Conservation (phyloP, 2,329 filamentous ascomycete species). For the Talaromyces sp. region DNA sequence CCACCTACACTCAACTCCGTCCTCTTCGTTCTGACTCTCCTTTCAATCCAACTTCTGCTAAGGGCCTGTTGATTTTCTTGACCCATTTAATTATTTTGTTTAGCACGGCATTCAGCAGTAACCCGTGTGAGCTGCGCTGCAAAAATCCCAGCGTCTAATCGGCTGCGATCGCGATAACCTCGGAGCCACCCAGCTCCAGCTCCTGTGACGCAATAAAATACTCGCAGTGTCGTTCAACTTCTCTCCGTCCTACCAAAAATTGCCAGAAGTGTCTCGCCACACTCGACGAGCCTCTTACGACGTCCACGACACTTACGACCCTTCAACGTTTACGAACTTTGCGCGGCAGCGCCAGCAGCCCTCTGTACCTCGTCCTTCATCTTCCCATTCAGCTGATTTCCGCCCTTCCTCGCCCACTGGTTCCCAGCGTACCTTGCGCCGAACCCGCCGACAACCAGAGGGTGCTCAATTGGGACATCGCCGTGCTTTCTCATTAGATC, state of each 20-base stretch:
- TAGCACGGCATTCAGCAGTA: constrained; percentile 1
- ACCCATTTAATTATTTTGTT: neutral
- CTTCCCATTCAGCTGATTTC: constrained; percentile 48
- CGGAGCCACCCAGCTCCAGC: constrained; percentile 10
- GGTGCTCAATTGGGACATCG: constrained; percentile 43
- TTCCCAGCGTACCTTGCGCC: constrained; percentile 56
- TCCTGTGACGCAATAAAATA: constrained; percentile 21
- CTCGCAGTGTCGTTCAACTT: constrained; percentile 40
- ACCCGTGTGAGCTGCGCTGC: neutral
- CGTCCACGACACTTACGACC: constrained; percentile 58
- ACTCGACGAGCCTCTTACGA: constrained; percentile 52
- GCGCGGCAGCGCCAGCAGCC: constrained; percentile 53
- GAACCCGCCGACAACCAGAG: constrained; percentile 55
- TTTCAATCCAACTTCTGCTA: neutral
- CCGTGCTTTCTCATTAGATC: constrained; percentile 50
- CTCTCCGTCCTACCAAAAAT: constrained; percentile 26
- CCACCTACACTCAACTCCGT: constrained; percentile 28
- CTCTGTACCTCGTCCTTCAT: constrained; percentile 41
- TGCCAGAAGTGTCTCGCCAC: constrained; percentile 49
- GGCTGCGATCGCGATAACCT: constrained; percentile 18
- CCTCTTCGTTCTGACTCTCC: constrained; percentile 4
- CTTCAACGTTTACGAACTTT: constrained; percentile 46
- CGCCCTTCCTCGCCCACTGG: constrained; percentile 57
- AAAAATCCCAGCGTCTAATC: neutral
- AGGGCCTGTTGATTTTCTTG: neutral